Percentiles rank a stretch among this genome's conserved stretches.
Evolutionary conservation across 768 basidiomycete species (phyloP).

Genomic region (Hygrocybe punicea): DNA sequence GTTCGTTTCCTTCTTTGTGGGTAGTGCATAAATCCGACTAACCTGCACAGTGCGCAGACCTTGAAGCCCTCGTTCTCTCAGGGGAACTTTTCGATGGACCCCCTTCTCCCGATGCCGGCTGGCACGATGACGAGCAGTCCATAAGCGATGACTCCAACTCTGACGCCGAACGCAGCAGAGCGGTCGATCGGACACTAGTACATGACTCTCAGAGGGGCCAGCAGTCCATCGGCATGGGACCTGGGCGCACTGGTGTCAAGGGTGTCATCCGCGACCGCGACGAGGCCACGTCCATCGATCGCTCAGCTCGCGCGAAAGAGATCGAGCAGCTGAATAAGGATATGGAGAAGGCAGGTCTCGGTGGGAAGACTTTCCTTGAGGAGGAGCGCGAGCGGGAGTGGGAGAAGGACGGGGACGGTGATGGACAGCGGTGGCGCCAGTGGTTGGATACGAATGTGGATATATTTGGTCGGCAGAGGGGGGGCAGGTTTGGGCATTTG

Average conservation of each 20-base stretch:
- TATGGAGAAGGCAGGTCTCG: slow-evolving; percentile 51
- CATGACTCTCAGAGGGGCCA: slow-evolving; percentile 20
- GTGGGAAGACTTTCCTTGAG: slow-evolving; percentile 72
- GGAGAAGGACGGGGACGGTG: background rate
- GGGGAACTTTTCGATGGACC: slow-evolving; percentile 72
- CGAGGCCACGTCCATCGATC: slow-evolving; percentile 58
- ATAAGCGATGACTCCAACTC: slow-evolving; percentile 44
- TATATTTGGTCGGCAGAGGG: slow-evolving; percentile 46
- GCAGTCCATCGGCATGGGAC: slow-evolving; percentile 79
- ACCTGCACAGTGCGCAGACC: slow-evolving; percentile 37
- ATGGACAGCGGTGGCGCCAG: background rate
- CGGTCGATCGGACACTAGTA: background rate
- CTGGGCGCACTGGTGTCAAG: slow-evolving; percentile 84
- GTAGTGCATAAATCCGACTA: background rate
- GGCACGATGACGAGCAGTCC: slow-evolving; percentile 48
- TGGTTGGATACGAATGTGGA: slow-evolving; percentile 32
- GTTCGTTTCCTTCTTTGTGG: no score
- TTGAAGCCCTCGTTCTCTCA: slow-evolving; percentile 73
- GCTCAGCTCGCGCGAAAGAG: slow-evolving; percentile 27
- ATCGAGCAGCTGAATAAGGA: slow-evolving; percentile 3
- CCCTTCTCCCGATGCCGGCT: slow-evolving; percentile 54
- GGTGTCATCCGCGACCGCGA: slow-evolving; percentile 80
- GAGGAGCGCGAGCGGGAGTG: slow-evolving; percentile 53
- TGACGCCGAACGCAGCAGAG: slow-evolving; percentile 27
- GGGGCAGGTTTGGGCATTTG: slow-evolving; percentile 70